These are phyloP conservation scores for Aspergillus felis DNA, from an alignment of 2,329 filamentous ascomycete species.

Conservation along the genomic window DNA sequence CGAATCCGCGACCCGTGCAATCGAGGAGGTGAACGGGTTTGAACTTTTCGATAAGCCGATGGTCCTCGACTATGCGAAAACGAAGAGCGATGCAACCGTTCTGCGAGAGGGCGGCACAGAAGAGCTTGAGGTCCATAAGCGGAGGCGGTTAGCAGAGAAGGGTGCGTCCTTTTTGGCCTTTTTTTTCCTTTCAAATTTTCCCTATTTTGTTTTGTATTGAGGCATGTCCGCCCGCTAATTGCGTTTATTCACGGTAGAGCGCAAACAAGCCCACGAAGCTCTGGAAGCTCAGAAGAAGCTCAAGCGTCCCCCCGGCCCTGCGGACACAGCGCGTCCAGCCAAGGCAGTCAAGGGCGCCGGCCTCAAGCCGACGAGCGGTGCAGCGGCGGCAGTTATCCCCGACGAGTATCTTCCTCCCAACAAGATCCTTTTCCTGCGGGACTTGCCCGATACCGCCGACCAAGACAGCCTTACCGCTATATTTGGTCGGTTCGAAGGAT, in stretches of 20 bases:
- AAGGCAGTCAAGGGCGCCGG: slow-evolving; percentile 70
- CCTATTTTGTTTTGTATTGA: not conserved
- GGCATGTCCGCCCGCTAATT: not conserved
- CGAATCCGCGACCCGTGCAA: slow-evolving; percentile 74
- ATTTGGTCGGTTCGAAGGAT: slow-evolving; percentile 87
- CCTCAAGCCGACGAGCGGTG: slow-evolving; percentile 70
- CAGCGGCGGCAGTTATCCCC: slow-evolving; percentile 71
- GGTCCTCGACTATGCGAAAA: slow-evolving; percentile 75
- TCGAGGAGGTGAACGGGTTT: slow-evolving; percentile 89
- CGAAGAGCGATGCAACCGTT: slow-evolving; percentile 83
- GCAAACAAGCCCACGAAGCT: slow-evolving; percentile 78
- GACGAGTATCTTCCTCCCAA: slow-evolving; percentile 98
- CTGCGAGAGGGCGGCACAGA: slow-evolving; percentile 67
- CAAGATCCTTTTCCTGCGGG: slow-evolving; percentile 92
- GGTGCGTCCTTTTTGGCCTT: slow-evolving; percentile 49
- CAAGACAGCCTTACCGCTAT: slow-evolving; percentile 73
- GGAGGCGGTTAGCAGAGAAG: slow-evolving; percentile 80
- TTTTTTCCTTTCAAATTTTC: slow-evolving; percentile 9
- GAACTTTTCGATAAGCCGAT: slow-evolving; percentile 90
- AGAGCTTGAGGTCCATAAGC: slow-evolving; percentile 84
- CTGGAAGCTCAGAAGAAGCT: slow-evolving; percentile 73
- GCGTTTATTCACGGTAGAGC: slow-evolving; percentile 43
- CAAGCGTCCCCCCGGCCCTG: slow-evolving; percentile 57
- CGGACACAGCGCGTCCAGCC: slow-evolving; percentile 53
- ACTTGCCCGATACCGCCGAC: slow-evolving; percentile 82